phyloP scores from a whole-genome alignment of 2,329 filamentous ascomycete species.

The Aspergillus brunneoviolaceus region DNA sequence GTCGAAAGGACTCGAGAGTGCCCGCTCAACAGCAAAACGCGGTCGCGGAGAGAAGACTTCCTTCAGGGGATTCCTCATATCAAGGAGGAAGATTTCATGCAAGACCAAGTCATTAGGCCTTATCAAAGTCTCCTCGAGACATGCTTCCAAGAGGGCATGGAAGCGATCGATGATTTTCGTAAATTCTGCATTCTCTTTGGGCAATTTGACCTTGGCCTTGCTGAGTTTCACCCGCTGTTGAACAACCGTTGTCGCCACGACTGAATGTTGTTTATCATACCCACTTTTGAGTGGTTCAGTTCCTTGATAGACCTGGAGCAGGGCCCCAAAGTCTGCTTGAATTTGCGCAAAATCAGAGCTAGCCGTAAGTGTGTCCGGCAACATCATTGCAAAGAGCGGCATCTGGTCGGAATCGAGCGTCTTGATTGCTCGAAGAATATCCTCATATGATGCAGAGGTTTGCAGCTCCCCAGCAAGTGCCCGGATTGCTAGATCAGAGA shows the following conservation, averaged over 20 bases:
- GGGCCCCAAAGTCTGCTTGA: constrained; percentile 47
- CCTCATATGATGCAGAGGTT: constrained; percentile 52
- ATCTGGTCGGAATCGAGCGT: constrained; percentile 54
- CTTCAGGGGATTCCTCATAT: constrained; percentile 56
- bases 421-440: constrained; percentile 53
- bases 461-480: constrained; percentile 53
- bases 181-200: constrained; percentile 55
- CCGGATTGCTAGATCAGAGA: constrained; percentile 40
- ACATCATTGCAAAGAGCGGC: constrained; percentile 36
- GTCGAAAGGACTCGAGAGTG: constrained; percentile 58
- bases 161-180: constrained; percentile 53
- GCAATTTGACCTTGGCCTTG: constrained; percentile 56
- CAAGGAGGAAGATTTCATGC: constrained; percentile 59
- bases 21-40: constrained; percentile 60
- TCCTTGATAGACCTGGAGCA: constrained; percentile 50
- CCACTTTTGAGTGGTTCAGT: constrained; percentile 65
- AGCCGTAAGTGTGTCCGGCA: constrained; percentile 37
- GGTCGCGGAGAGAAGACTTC: constrained; percentile 60
- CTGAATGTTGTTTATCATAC: constrained; percentile 65
- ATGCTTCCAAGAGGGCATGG: constrained; percentile 45
- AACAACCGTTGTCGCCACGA: constrained; percentile 58
- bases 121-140: constrained; percentile 49
- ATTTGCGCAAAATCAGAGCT: constrained; percentile 42
- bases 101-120: constrained; percentile 53
- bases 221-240: constrained; percentile 60